Evolutionary conservation across 2,329 filamentous ascomycete species (phyloP), one percentile per base, ranked within the genome.

Genomic region (Sordariomycetes sp.): DNA sequence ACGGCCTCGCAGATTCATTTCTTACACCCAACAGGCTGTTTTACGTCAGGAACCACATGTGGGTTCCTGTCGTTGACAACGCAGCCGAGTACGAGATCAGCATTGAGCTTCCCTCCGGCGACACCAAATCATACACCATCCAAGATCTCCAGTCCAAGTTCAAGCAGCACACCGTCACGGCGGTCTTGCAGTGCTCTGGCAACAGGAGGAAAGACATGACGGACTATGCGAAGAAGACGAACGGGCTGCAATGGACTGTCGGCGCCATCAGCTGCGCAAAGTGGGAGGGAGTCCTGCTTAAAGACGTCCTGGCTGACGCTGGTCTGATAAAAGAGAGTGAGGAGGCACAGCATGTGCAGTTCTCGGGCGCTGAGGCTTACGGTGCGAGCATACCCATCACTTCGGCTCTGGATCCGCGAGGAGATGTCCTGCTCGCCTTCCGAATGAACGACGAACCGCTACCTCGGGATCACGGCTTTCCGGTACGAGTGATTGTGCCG

Each of bases 161-260:
- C 46, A 57, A 54, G 3, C 50, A 57, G 10, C 64, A 66, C 39
- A 66, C 57, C 25, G 60, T 79, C 16, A 73, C 72, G 0, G 70
- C 70, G 3, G 68, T 63, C 2, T 49, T 79, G 24, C 74, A 79
- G 46, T 79, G 74, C 47, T 74, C 72, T 4, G 74, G 74, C 3
- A 79, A 78, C 45, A 62, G 74, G 10, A 63, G 74, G 4, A 64
- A 59, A 31, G 68, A 75, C 51, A 79, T 79, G 74, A 73, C 64
- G 12, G 44, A 54, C 8, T 20, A 32, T 20, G 30, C 30, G n/a
- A 32, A 32, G 21, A 32, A 32, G 30, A 32, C 30, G 6, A 23
- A 32, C 21, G 66, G 66, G 4, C 48, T 70, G 11, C 60, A 64
- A 40, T 70, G 66, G 66, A 58, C 55, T 3, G 55, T 60, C 5